These are phyloP conservation scores for Paspalum notatum DNA, from an alignment of 176 grass and related monocot species.

Conservation along the genomic window DNA sequence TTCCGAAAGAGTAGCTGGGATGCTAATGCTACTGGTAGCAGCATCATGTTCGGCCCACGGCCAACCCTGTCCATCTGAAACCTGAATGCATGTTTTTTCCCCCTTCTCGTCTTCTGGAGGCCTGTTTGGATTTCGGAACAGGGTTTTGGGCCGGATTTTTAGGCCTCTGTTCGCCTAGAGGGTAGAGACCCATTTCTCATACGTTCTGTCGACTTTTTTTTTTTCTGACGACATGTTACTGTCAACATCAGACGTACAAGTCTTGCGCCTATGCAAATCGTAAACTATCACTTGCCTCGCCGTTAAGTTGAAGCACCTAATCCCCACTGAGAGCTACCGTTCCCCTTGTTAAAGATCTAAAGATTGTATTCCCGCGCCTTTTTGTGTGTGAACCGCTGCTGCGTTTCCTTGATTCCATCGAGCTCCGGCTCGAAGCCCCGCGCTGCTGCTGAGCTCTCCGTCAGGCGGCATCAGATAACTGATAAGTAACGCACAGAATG, in stretches of 20 bases:
- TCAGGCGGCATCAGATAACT: constrained; percentile 25
- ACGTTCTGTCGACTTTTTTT: too few relatives aligned
- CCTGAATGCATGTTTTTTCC: not conserved
- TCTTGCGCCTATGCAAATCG: not conserved
- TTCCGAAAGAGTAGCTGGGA: not conserved
- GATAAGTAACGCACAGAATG: too few relatives aligned
- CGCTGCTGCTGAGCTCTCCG: not conserved
- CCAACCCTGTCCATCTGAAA: not conserved
- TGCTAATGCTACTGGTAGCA: not conserved
- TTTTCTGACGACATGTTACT: not conserved
- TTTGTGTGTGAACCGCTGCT: constrained; percentile 36
- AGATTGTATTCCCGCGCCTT: too few relatives aligned
- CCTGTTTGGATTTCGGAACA: not conserved
- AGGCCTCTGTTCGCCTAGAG: not conserved
- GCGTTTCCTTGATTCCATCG: constrained; percentile 31
- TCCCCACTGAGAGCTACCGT: constrained; percentile 28
- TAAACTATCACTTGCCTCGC: constrained; percentile 6
- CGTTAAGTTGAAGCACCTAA: constrained; percentile 10
- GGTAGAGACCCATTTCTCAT: too few relatives aligned
- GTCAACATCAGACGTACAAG: constrained; percentile 5
- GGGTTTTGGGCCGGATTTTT: not conserved
- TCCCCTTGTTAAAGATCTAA: not conserved
- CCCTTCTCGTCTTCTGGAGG: not conserved
- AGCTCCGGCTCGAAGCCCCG: not conserved
- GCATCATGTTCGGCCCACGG: not conserved